phyloP scores from a whole-genome alignment of 202 grass and related monocot genomes.

The Brachypodium distachyon region DNA sequence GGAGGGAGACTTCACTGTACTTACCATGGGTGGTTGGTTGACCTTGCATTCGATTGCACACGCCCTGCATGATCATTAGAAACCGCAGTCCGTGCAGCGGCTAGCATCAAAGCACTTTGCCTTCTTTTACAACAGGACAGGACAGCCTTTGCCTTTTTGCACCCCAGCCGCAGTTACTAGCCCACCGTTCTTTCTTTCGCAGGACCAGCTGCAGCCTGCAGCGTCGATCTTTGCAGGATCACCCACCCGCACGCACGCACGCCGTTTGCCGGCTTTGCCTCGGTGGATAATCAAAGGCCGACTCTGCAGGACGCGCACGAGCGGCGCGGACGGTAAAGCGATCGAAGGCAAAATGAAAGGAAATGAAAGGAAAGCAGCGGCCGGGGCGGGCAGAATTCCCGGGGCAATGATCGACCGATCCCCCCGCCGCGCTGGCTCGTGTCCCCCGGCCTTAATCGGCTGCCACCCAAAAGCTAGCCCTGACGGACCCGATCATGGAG shows the following conservation, averaged over 20 bases:
- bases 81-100: too few relatives aligned
- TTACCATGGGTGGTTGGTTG: too few relatives aligned
- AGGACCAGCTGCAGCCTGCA: not conserved
- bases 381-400: not conserved
- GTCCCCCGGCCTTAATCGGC: not conserved
- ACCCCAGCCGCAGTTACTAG: not conserved
- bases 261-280: not conserved
- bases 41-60: too few relatives aligned
- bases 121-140: not conserved
- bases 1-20: too few relatives aligned
- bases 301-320: conserved; percentile 2
- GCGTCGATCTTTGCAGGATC: too few relatives aligned
- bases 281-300: not conserved
- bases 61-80: too few relatives aligned
- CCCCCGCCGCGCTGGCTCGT: not conserved
- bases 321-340: too few relatives aligned
- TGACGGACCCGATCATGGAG: not conserved
- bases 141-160: not conserved
- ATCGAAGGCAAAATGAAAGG: too few relatives aligned
- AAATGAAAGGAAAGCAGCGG: not conserved
- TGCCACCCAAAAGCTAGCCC: not conserved
- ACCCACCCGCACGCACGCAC: too few relatives aligned
- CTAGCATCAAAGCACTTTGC: too few relatives aligned
- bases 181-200: not conserved
- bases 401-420: not conserved